Conservation (phyloP, 352 stramenopile genomes). For the Phytophthora macrochlamydospora region DNA sequence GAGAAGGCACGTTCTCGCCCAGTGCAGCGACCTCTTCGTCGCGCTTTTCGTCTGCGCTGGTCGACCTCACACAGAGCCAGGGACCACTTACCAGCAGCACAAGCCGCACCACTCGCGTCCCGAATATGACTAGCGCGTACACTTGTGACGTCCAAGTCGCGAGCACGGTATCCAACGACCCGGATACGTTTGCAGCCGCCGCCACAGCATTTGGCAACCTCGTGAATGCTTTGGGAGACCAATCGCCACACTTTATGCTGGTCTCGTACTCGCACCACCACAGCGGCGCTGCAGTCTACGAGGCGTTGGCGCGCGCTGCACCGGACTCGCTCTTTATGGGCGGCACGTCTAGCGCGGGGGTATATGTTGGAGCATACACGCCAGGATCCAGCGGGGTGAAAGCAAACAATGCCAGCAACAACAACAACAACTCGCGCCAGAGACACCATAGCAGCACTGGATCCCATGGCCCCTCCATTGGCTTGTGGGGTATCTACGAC, state of each 20-base stretch:
- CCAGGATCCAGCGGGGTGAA: conserved; percentile 23
- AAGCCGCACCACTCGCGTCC: conserved; percentile 27
- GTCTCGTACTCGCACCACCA: conserved; percentile 79
- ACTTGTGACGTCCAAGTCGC: conserved; percentile 72
- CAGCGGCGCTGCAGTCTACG: conserved; percentile 55
- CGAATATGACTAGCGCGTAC: conserved; percentile 24
- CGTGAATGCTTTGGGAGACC: conserved; percentile 55
- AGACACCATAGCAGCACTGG: conserved; percentile 28
- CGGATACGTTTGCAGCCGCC: conserved; percentile 58
- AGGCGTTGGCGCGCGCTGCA: conserved; percentile 60
- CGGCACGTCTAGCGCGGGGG: conserved; percentile 69
- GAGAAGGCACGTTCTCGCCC: conserved; percentile 35
- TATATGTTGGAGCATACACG: conserved; percentile 42
- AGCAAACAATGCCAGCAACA: conserved; percentile 19
- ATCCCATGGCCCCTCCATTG: conserved; percentile 46
- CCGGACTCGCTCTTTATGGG: conserved; percentile 86
- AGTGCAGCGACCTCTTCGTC: conserved; percentile 32
- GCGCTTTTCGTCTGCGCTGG: conserved; percentile 30
- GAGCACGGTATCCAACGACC: conserved; percentile 67
- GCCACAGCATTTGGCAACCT: conserved; percentile 66
- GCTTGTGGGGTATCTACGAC: conserved; percentile 84
- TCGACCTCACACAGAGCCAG: conserved; percentile 34
- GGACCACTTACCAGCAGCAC: conserved; percentile 2
- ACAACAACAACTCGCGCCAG: conserved; percentile 41
- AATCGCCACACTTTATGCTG: conserved; percentile 80